Base-by-base conservation (phyloP, 2,329 filamentous ascomycete genomes). In the Ceratocystis harringtonii region DNA sequence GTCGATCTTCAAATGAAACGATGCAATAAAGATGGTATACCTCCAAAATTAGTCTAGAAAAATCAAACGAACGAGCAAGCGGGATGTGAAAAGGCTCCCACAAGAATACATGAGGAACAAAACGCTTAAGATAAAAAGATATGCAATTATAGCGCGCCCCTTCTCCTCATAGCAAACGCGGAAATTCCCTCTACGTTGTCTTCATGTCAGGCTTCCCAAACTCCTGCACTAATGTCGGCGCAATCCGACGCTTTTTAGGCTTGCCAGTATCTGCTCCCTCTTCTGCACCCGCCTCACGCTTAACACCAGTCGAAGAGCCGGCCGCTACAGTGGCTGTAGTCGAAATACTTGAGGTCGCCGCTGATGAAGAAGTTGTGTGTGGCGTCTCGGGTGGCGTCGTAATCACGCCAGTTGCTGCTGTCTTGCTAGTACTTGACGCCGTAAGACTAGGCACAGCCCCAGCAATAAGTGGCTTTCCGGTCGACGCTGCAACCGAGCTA, bases 351-450 rank as follows among this genome's bases (percentile, higher is more conserved):
- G 36, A 41, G 10, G 19, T 43, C 19, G 17, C 22, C 17, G 48
- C 52, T 25, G 60, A 58, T 7, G 61, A 61, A 58, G 1, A 71
- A 69, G 57, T 72, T 80, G 70, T 82, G 62, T 84, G 80, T 5
- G 92, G 92, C 2, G 92, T 97, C 73, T 95, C 88, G 0, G 92
- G 94, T 1, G 94, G 92, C 6, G 92, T 96, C 45, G 89, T 90
- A 71, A 95, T 84, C 0, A 91, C 89, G 55, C 95, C 77, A 0
- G 81, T 80, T 0, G 79, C 78, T 0, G 78, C 78, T 2, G 83
- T 77, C 70, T 84, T 84, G 55, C 80, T 81, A 0, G 88, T 89
- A 69, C 86, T 88, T 8, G 88, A 78, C 5, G 89, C 89, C 12
- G 89, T 85, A 30, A 95, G 84, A 63, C 86, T 81, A 0, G 91